Evolutionary conservation across 148 eudicot species (phyloP).

Genomic region (Hydrangea macrophylla): DNA sequence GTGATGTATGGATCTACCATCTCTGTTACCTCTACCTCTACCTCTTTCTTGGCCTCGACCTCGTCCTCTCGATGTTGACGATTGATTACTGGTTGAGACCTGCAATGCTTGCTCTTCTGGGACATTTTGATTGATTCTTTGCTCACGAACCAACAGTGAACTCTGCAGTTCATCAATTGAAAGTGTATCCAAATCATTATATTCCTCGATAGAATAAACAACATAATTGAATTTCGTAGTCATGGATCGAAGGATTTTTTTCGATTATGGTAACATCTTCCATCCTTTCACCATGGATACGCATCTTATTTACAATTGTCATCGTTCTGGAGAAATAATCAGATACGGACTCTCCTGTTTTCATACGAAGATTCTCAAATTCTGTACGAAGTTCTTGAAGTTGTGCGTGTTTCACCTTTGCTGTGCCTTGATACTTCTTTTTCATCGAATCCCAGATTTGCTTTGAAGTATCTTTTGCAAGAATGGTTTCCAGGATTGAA

Average conservation of each 20-base stretch:
- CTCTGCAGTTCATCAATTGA: slow-evolving; percentile 12
- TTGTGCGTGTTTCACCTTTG: too few relatives aligned
- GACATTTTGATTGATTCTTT: not conserved
- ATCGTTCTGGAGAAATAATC: slow-evolving; percentile 21
- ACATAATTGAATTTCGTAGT: slow-evolving; percentile 19
- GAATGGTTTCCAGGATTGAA: slow-evolving; percentile 25
- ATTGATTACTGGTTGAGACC: not conserved
- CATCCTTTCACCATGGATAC: not conserved
- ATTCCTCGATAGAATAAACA: slow-evolving; percentile 14
- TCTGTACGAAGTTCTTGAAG: slow-evolving; percentile 13
- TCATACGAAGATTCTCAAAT: slow-evolving; percentile 25
- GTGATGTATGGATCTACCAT: not conserved
- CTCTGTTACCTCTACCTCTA: not conserved
- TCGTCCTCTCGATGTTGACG: not conserved
- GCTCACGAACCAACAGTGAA: slow-evolving; percentile 14
- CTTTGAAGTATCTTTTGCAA: slow-evolving; percentile 21
- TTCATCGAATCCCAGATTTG: slow-evolving; percentile 32
- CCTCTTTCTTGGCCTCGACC: not conserved
- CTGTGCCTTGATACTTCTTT: slow-evolving; percentile 22
- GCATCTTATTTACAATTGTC: slow-evolving; percentile 9
- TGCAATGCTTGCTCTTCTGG: slow-evolving; percentile 22
- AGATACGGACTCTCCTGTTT: slow-evolving; percentile 7
- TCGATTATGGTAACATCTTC: slow-evolving; percentile 7
- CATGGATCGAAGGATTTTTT: slow-evolving; percentile 11
- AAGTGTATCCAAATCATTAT: slow-evolving; percentile 3